phyloP scores from a whole-genome alignment of 495 filamentous ascomycete genomes.

The Hypoxylon rickii region DNA sequence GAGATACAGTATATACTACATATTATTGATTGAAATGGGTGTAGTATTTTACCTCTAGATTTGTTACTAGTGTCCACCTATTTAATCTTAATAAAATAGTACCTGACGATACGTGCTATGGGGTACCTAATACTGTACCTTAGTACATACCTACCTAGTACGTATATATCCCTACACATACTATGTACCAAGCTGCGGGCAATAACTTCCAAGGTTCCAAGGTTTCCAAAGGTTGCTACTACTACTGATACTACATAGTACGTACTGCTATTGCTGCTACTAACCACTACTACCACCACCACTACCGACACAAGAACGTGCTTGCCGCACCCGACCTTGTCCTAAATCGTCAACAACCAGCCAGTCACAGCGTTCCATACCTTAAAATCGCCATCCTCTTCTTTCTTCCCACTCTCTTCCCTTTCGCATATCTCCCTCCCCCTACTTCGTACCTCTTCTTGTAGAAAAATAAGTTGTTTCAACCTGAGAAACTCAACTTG shows the following conservation, averaged over 20 bases:
- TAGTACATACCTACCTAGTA: neutral
- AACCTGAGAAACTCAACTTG: conserved; percentile 15
- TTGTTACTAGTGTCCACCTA: too few relatives aligned
- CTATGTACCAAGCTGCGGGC: neutral
- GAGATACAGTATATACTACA: too few relatives aligned
- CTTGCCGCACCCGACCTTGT: conserved; percentile 29
- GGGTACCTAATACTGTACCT: too few relatives aligned
- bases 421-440: conserved; percentile 29
- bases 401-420: conserved; percentile 34
- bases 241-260: conserved; percentile 21
- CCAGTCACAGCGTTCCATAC: conserved; percentile 10
- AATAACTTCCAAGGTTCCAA: too few relatives aligned
- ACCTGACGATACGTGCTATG: too few relatives aligned
- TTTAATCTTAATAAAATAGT: too few relatives aligned
- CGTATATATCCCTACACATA: neutral
- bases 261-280: too few relatives aligned
- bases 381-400: conserved; percentile 18
- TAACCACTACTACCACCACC: conserved; percentile 4
- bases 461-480: conserved; percentile 10
- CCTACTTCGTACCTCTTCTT: conserved; percentile 32
- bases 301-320: conserved; percentile 28
- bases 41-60: too few relatives aligned
- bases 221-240: too few relatives aligned
- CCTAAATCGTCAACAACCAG: conserved; percentile 23
- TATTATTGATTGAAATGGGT: too few relatives aligned